Base-by-base conservation (phyloP, 306 rosid species). In the Dryas octopetala region DNA sequence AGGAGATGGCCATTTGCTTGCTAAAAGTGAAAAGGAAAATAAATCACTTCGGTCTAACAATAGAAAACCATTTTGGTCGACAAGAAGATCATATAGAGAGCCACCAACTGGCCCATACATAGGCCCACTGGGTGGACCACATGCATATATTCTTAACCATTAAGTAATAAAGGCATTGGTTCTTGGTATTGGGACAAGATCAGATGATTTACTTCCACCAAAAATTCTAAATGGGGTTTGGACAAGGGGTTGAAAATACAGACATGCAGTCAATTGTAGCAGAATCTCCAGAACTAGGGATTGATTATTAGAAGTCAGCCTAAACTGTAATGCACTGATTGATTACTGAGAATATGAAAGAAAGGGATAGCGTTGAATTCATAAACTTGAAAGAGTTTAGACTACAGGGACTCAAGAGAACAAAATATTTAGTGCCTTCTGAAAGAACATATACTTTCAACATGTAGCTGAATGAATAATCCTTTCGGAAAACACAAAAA, bases 101-200 rank as follows among this genome's bases (percentile, higher is more conserved):
- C 61, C 46, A 17, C 68, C 26, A 50, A 51, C 23, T 66, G 68
- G 67, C 47, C 69, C 41, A 68, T 41, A 32, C 10, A 17, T 23
- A 26, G n/a, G 9, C 62, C 71, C 5, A 62, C 28, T 5, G 3
- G 10, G 41, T 48, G 68, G 52, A 66, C 51, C 68, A 44, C 53
- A 70, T 38, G 79, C 77, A 69, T 78, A 70, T 41, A 78, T 78
- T 65, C 71, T 14, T 50, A 57, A 74, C 71, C 74, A 70, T 17
- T 15, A 62, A 81, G 55, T 4, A 70, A 55, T 2, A 7, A 47
- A 23, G 55, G 69, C 70, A 74, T 45, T 28, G 23, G 67, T 70
- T 57, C 65, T 48, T 66, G 57, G 46, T 41, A 46, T 0, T 43
- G 64, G 55, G 74, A 68, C 16, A 78, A 5, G 4, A 58, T 54